These are phyloP conservation scores for Eucalyptus sp. DNA, from an alignment of 345 rosid genomes.

Conservation along the genomic window DNA sequence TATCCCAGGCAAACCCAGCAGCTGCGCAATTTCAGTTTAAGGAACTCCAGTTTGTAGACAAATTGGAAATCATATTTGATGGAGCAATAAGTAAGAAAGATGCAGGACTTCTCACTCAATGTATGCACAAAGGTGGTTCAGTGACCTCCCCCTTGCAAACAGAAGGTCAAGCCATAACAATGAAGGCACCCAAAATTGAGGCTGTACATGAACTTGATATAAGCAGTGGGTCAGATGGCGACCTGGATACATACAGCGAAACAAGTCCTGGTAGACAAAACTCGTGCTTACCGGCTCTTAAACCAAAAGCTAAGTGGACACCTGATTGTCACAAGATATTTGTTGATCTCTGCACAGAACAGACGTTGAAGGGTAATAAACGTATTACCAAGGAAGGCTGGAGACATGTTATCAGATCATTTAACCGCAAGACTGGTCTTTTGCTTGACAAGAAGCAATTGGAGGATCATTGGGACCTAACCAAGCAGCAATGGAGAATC, in stretches of 20 bases:
- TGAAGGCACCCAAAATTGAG: not conserved
- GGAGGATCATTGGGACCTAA: slow-evolving; percentile 28
- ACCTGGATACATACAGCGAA: not conserved
- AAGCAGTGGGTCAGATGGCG: not conserved
- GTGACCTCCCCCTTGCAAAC: not conserved
- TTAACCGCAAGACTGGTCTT: slow-evolving; percentile 15
- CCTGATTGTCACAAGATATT: slow-evolving; percentile 27
- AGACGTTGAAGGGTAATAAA: slow-evolving; percentile 23
- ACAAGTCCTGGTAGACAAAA: slow-evolving; percentile 4
- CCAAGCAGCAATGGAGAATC: slow-evolving; percentile 34
- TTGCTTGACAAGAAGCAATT: slow-evolving; percentile 16
- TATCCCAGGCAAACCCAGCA: slow-evolving; percentile 25
- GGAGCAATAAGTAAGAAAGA: slow-evolving; percentile 3
- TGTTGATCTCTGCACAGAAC: slow-evolving; percentile 16
- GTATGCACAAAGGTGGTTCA: not conserved
- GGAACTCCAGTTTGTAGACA: slow-evolving; percentile 16
- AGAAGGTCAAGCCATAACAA: not conserved
- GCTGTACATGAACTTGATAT: not conserved
- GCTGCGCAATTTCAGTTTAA: slow-evolving; percentile 26
- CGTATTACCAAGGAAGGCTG: slow-evolving; percentile 28
- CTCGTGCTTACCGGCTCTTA: slow-evolving; percentile 1
- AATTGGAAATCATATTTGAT: slow-evolving; percentile 22
- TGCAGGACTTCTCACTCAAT: not conserved
- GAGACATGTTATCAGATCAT: slow-evolving; percentile 16
- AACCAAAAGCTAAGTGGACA: slow-evolving; percentile 19